These are phyloP conservation scores for Myrica gale DNA, from an alignment of 306 rosid species.

Conservation along the genomic window DNA sequence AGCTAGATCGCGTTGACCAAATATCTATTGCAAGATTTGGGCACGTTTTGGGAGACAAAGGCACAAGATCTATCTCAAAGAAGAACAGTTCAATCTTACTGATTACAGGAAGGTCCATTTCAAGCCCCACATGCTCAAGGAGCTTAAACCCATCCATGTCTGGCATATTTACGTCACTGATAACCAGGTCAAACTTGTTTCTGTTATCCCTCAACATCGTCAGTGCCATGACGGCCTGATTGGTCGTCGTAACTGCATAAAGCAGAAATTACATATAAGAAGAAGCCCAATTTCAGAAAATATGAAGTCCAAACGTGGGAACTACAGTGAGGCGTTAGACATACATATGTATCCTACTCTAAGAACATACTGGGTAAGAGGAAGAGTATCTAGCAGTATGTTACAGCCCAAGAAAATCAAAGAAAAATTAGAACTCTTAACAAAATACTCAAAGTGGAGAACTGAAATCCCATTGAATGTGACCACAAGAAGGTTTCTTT, in stretches of 20 bases:
- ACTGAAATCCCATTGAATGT: neutral
- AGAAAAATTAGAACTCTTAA: slow-evolving; percentile 3
- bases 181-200: slow-evolving; percentile 67
- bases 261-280: slow-evolving; percentile 25
- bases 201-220: slow-evolving; percentile 65
- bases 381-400: slow-evolving; percentile 1
- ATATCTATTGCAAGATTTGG: neutral
- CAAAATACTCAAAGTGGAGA: neutral
- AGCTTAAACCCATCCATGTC: slow-evolving; percentile 93
- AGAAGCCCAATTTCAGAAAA: slow-evolving; percentile 2
- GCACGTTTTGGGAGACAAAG: neutral
- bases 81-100: slow-evolving; percentile 49
- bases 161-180: slow-evolving; percentile 86
- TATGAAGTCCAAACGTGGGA: slow-evolving; percentile 5
- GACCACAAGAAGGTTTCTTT: neutral
- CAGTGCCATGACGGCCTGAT: slow-evolving; percentile 61
- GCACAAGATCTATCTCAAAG: neutral
- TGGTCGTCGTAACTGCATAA: slow-evolving; percentile 69
- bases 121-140: slow-evolving; percentile 75
- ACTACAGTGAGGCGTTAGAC: neutral
- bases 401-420: slow-evolving; percentile 2
- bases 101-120: slow-evolving; percentile 87
- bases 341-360: neutral
- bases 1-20: neutral
- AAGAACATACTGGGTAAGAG: neutral